Conservation (phyloP, 768 basidiomycete genomes). For the Mycena pura region DNA sequence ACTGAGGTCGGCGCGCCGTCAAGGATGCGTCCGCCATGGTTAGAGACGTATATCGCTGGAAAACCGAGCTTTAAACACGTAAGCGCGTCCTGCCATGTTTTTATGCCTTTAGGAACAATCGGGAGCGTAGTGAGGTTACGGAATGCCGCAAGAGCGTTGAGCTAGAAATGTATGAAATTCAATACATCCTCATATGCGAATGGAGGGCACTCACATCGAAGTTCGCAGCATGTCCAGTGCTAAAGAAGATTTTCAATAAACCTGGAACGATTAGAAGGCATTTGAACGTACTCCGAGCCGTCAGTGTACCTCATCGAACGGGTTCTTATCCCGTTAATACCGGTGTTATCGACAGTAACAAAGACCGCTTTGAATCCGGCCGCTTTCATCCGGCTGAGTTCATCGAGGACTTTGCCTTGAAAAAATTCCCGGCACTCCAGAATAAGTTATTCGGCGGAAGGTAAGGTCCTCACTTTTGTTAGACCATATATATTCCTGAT, state of each 20-base stretch:
- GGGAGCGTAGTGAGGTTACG: conserved; percentile 36
- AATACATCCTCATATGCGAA: background rate
- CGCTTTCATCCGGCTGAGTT: conserved; percentile 33
- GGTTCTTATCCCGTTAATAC: conserved; percentile 35
- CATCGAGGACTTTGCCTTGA: conserved; percentile 26
- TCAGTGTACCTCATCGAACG: conserved; percentile 29
- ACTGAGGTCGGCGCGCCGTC: conserved; percentile 46
- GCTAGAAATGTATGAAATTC: background rate
- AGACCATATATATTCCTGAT: conserved; percentile 34
- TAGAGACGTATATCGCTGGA: conserved; percentile 47
- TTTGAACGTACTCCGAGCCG: conserved; percentile 16
- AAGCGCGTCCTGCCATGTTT: conserved; percentile 39
- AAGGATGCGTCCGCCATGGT: conserved; percentile 47
- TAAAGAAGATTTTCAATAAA: background rate
- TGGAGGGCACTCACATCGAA: conserved; percentile 28
- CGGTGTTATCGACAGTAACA: conserved; percentile 44
- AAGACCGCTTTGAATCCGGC: conserved; percentile 40
- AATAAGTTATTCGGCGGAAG: background rate
- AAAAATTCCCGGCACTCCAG: background rate
- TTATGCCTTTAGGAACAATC: conserved; percentile 38
- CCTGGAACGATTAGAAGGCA: background rate
- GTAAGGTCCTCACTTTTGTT: conserved; percentile 12
- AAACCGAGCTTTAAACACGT: conserved; percentile 44
- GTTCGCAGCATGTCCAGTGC: conserved; percentile 32
- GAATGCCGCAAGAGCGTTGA: conserved; percentile 27